Evolutionary conservation across 139 green algal genomes (phyloP).

Genomic region (Pleodorina starrii): DNA sequence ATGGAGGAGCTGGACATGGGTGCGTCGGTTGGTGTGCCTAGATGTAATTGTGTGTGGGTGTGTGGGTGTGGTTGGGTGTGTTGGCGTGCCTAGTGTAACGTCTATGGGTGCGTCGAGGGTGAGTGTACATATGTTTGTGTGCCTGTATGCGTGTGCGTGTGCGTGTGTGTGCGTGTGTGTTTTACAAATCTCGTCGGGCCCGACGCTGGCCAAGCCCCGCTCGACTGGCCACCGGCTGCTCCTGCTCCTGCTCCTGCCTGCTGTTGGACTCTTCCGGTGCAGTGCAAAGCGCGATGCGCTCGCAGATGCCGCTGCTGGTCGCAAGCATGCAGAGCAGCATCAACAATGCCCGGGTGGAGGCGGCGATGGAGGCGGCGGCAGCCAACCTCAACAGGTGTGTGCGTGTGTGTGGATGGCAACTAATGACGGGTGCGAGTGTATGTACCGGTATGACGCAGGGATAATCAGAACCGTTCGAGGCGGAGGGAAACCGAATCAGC

Average conservation of each 20-base stretch:
- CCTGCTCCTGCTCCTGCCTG: neutral
- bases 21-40: neutral
- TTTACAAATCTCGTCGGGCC: no score
- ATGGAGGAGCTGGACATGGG: slow-evolving; percentile 27
- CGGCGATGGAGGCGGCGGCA: neutral
- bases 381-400: neutral
- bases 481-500: no score
- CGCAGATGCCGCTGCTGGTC: slow-evolving; percentile 31
- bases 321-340: slow-evolving; percentile 35
- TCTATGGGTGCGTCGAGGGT: no score
- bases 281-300: neutral
- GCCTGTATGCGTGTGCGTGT: no score
- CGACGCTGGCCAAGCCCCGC: no score
- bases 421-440: no score
- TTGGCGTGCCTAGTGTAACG: neutral
- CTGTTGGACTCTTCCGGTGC: neutral
- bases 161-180: no score
- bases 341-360: neutral
- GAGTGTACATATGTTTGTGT: no score
- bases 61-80: neutral
- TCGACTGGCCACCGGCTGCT: no score
- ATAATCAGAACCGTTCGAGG: no score
- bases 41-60: neutral
- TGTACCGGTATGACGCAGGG: no score
- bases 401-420: no score